Evolutionary conservation across 768 basidiomycete species (phyloP), one percentile per base, ranked within the genome.

Genomic region (Termitomyces sp.): DNA sequence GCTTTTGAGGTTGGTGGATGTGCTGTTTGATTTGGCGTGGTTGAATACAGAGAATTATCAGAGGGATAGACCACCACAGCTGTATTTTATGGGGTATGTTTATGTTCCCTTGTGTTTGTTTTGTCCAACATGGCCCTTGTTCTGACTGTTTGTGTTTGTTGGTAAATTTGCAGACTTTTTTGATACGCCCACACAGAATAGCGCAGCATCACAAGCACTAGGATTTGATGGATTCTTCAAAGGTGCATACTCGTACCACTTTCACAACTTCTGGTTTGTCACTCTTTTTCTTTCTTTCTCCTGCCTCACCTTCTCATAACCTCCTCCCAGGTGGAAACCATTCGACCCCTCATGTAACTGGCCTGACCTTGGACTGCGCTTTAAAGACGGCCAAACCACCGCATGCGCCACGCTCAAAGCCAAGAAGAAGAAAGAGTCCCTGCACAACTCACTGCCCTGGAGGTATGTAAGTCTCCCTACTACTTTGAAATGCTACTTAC

Each of bases 1-100:
- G 42, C 76, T 97, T 28, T 79, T 92, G 52, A 81, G 92, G 28
- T 75, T 97, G 8, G 94, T 94, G 2, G 96, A 97, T 69, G 94
- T 94, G 8, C 76, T 98, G 48, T 96, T 96, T 66, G 94, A 97
- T 73, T 88, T 92, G 6, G 95, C 96, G 12, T 97, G 94, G 94
- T 76, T 96, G 65, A 96, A 96, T 69, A 90, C 91, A 55, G 95
- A 96, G 72, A 83, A 88, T 54, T 94, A 86, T 72, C 95, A 97
- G 72, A 77, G 89, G 40, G 94, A 96, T 67, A 81, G 96, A 55
- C 95, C 96, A 35, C 91, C 94, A 33, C 93, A 94, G 75, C 96
- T 96, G 8, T 94, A 88, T 73, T 94, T 98, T 76, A 86, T 87
- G 16, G 86, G 87, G 91, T 94, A 65, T 59, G 81, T n/a, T n/a